Conservation (phyloP, 345 rosid genomes). For the Syzygium oleosum region DNA sequence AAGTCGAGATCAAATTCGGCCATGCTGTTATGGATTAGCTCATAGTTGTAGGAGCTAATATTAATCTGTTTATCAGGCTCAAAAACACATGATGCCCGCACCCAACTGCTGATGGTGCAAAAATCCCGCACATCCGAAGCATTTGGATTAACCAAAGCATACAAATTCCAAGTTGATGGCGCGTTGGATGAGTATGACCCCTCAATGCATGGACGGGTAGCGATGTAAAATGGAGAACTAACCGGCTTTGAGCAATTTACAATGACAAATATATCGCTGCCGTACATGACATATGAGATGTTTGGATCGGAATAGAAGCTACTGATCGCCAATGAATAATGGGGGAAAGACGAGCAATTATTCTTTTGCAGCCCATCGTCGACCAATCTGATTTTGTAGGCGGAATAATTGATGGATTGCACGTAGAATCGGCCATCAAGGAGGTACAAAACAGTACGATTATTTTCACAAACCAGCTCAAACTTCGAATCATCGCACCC, state of each 20-base stretch:
- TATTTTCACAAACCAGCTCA: neutral
- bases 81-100: fast-evolving
- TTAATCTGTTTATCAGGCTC: neutral
- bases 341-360: neutral
- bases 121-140: fast-evolving
- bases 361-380: neutral
- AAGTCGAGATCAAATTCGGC: neutral
- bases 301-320: fast-evolving
- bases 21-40: neutral
- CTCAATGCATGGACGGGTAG: neutral
- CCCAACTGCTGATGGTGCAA: neutral
- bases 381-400: fast-evolving
- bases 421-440: fast-evolving
- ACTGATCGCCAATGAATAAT: neutral
- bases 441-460: neutral
- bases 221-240: neutral
- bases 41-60: neutral
- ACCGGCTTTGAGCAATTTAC: neutral
- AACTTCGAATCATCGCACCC: fast-evolving
- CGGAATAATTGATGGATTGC: fast-evolving
- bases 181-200: neutral
- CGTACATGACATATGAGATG: fast-evolving
- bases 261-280: fast-evolving
- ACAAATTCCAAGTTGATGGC: neutral
- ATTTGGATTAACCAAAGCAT: fast-evolving